Conservation (phyloP, 139 green algal genomes). For the Tetradesmus obliquus region DNA sequence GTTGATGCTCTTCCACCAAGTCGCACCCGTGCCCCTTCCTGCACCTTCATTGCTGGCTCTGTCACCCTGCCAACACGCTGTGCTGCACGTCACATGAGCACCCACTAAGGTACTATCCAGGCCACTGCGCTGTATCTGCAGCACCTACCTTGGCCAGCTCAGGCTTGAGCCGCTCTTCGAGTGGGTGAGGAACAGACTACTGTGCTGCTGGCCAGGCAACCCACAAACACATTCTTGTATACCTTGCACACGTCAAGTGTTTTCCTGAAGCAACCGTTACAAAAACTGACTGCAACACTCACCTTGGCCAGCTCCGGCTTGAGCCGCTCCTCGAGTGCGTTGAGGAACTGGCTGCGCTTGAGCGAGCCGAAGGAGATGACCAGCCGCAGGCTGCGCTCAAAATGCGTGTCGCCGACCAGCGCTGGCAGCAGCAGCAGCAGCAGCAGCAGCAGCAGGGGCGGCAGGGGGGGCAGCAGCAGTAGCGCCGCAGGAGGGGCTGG, state of each 20-base stretch:
- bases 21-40: no score
- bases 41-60: no score
- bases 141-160: neutral
- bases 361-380: constrained; percentile 73
- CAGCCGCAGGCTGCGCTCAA: constrained; percentile 76
- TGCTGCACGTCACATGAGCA: no score
- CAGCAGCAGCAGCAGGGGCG: neutral
- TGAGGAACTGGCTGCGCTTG: constrained; percentile 67
- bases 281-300: neutral
- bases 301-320: constrained; percentile 57
- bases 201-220: no score
- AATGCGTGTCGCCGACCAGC: constrained; percentile 1
- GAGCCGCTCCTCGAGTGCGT: constrained; percentile 69
- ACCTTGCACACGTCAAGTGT: no score
- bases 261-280: no score
- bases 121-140: no score
- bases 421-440: neutral
- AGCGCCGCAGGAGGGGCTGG: neutral
- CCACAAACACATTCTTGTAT: no score
- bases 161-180: neutral
- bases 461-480: neutral
- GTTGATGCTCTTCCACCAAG: neutral
- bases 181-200: no score
- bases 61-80: no score
- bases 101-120: no score